Conservation (phyloP, 2,329 filamentous ascomycete species). For the Magnaporthales sp. region DNA sequence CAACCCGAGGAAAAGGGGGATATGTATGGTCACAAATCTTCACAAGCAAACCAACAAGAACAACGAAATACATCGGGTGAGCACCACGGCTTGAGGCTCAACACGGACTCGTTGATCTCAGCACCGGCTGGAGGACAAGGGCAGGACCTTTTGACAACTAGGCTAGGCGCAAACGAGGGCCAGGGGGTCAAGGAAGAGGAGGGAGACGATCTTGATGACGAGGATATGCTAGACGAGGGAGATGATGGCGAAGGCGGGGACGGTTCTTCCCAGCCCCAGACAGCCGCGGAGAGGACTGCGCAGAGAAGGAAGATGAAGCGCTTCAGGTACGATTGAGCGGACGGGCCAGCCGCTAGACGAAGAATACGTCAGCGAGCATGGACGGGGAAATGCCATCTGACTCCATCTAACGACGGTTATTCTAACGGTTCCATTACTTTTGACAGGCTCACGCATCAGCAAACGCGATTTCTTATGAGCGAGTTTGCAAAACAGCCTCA, state of each 20-base stretch:
- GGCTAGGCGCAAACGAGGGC: constrained; percentile 26
- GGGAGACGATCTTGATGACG: constrained; percentile 46
- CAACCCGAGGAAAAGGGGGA: constrained; percentile 22
- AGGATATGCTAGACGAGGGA: constrained; percentile 44
- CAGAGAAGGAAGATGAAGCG: constrained; percentile 65
- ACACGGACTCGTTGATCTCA: constrained; percentile 19
- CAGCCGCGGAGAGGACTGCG: constrained; percentile 46
- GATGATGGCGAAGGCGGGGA: constrained; percentile 17
- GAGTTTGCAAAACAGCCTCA: constrained; percentile 94
- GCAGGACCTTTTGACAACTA: constrained; percentile 22
- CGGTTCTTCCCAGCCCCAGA: constrained; percentile 34
- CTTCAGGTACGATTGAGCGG: constrained; percentile 50
- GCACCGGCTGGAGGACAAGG: constrained; percentile 17
- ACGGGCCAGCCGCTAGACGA: not conserved
- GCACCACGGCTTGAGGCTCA: not conserved
- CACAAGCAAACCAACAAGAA: not conserved
- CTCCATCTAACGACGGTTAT: not conserved
- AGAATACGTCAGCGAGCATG: not conserved
- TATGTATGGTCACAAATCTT: constrained; percentile 26
- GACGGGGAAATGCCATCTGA: not conserved
- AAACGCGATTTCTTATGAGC: constrained; percentile 96
- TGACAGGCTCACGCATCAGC: constrained; percentile 81
- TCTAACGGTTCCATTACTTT: not conserved
- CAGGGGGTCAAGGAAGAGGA: constrained; percentile 38
- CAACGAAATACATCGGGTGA: not conserved